These are phyloP conservation scores for Ceratobasidium sp. DNA, from an alignment of 1,284 basidiomycete species.

Conservation along the genomic window DNA sequence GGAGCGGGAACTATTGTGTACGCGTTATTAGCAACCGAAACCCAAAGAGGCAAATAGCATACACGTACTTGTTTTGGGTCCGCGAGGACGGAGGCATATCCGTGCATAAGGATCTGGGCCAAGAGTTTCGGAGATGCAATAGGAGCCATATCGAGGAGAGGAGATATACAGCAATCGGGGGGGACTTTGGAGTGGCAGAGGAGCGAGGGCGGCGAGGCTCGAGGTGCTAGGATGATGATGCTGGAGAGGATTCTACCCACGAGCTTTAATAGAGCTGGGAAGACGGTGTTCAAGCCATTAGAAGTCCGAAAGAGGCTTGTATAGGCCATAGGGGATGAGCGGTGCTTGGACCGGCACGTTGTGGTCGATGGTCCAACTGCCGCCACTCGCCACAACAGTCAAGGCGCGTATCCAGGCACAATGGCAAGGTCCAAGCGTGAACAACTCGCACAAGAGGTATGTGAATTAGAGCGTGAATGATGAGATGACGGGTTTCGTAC, in stretches of 20 bases:
- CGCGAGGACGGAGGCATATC: conserved; percentile 2
- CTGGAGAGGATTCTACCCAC: conserved; percentile 1
- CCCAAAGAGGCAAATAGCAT: conserved; percentile 5
- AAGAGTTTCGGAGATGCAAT: conserved; percentile 27
- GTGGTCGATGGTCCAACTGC: conserved; percentile 10
- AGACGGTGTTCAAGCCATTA: conserved; percentile 12
- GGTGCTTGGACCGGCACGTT: background rate
- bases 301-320: background rate
- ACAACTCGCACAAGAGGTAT: background rate
- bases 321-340: background rate
- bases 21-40: background rate
- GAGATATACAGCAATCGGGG: background rate
- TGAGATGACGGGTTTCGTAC: background rate
- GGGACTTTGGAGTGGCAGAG: background rate
- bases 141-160: conserved; percentile 22
- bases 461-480: background rate
- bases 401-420: conserved; percentile 14
- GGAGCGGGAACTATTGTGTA: background rate
- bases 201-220: background rate
- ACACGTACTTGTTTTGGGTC: conserved; percentile 21
- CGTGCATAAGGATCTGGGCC: conserved; percentile 36
- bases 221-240: conserved; percentile 2
- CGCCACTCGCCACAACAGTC: conserved; percentile 5
- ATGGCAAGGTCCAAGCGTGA: background rate
- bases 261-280: conserved; percentile 23